Conservation (phyloP, 306 rosid genomes). For the Prinsepia uniflora region DNA sequence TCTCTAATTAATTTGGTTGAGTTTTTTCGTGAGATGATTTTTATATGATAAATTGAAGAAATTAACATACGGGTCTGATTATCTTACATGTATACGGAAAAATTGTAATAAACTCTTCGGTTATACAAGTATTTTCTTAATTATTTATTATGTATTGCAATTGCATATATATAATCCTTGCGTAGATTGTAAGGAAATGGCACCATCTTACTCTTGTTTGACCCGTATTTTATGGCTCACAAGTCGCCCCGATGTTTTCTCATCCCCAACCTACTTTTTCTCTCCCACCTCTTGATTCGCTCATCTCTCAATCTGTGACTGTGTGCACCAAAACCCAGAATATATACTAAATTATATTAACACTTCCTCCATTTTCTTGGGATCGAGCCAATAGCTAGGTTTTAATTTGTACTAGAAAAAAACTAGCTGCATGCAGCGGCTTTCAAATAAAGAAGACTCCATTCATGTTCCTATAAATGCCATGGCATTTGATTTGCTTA, state of each 20-base stretch:
- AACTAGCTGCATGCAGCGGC: neutral
- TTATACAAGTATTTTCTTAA: no score
- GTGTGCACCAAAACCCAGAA: conserved; percentile 32
- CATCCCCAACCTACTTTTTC: conserved; percentile 50
- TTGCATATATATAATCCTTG: conserved; percentile 4
- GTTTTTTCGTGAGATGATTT: no score
- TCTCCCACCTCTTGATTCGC: neutral
- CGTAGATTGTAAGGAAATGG: conserved; percentile 71
- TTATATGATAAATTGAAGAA: no score
- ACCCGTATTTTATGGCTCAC: conserved; percentile 77
- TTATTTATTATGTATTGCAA: neutral
- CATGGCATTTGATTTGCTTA: neutral
- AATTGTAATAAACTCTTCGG: no score
- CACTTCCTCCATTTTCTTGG: neutral
- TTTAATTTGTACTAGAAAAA: no score
- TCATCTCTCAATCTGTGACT: neutral
- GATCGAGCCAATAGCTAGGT: no score
- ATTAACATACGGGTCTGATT: no score
- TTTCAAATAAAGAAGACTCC: neutral
- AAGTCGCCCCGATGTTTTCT: conserved; percentile 61
- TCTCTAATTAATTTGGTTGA: no score
- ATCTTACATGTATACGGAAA: no score
- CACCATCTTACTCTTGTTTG: conserved; percentile 68
- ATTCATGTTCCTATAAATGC: neutral
- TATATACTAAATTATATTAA: neutral